Evolutionary conservation across 1,284 basidiomycete species (phyloP), one percentile per base, ranked within the genome.

Genomic region (Amylostereum chailletii): DNA sequence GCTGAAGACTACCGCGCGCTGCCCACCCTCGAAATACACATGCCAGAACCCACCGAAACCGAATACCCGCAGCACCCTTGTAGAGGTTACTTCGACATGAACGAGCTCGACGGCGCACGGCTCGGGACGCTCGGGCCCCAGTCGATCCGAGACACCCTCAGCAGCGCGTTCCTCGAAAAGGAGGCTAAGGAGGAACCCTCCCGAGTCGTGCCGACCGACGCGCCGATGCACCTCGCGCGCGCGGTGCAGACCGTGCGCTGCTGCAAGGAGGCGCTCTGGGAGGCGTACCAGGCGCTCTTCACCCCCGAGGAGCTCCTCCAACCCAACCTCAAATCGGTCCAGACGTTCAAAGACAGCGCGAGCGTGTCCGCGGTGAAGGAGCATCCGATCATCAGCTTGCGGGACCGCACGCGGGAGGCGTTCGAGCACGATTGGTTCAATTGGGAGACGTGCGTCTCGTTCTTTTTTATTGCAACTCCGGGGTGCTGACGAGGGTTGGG

Each of bases 201-300:
- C 46, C 60, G 59, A 42, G 57, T 53, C 33, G 58, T 71, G 44
- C 65, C 70, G n/a, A 63, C 65, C 19, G 77, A 74, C 66, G 71
- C 72, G 5, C 66, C 71, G 9, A 79, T 87, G 74, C 84, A 86
- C 59, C 69, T 88, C 26, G 77, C 75, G 10, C 74, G 73, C 53
- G 72, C 67, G 30, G 72, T 86, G 11, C 69, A 69, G 33, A 75
- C 72, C 11, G 71, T 86, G 30, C 60, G 62, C 11, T 74, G 72
- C 7, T 86, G 83, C 66, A 84, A 84, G 57, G 81, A 83, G 45
- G 75, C 78, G n/a, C 77, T 88, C 36, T 83, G 76, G 75, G 62
- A 64, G 10, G 79, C 82, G 58, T 87, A 84, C 58, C 63, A 74
- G 47, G 66, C 65, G 45, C 60, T 85, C 0, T 76, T 72, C 55